Base-by-base conservation (phyloP, 176 grass and related monocot species). In the Panicum miliaceum region DNA sequence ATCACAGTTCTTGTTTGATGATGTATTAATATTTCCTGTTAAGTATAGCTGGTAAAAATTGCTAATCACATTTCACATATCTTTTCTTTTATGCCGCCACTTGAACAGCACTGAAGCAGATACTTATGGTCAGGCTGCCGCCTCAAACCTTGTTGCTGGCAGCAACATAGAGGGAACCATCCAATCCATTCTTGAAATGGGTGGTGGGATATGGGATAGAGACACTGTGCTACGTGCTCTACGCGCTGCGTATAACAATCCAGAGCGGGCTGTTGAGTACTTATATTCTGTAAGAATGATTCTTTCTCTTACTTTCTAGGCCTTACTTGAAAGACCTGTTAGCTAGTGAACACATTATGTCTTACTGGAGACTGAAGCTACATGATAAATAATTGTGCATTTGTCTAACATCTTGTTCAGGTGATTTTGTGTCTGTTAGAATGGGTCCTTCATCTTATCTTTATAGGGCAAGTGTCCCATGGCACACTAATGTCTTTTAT, bases 181-280 rank as follows among this genome's bases (percentile, higher is more conserved):
- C 71, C 88, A 91, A 53, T 94, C 91, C 20, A 89, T 97, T 77
- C 89, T 97, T 46, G 95, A 91, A 76, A 97, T 97, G 92, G 95
- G 95, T 36, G 95, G 90, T 36, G 95, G 95, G 34, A 94, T 68
- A 35, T 97, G 95, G 95, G 92, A 94, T 41, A 94, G 95, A 86
- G 90, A 94, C 71, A 90, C 82, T 57, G 95, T 97, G 41, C 66
- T 76, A 32, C 90, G 71, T 72, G 95, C 95, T 81, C 79, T 97
- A 81, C 84, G 79, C 48, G 95, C 95, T 66, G 95, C 95, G 29
- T 97, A 76, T 68, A 94, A 97, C 89, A 97, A 97, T 58, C 95
- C 95, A 15, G 95, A 97, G 75, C 71, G 95, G 53, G 95, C 95
- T 72, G 86, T 97, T 86, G 95, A 97, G 40, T 97, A 97, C 88